These are phyloP conservation scores for Beauveria medogensis DNA, from an alignment of 2,329 filamentous ascomycete species.

Conservation along the genomic window DNA sequence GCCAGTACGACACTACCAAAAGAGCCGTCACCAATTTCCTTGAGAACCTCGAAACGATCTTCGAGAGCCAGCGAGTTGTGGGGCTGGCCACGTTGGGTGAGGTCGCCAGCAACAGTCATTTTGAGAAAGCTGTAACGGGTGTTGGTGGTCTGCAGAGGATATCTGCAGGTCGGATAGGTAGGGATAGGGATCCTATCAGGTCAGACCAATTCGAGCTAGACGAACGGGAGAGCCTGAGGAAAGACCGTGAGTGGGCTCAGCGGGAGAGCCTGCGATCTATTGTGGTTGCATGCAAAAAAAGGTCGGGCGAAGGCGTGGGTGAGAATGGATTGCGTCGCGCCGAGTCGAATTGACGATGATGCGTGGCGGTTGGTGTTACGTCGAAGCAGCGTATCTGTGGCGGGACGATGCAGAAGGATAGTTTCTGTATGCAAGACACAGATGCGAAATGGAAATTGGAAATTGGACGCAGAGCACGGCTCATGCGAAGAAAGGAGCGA, in stretches of 20 bases:
- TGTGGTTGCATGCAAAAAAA: constrained; percentile 9
- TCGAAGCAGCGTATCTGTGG: constrained; percentile 2
- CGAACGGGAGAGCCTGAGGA: constrained; percentile 8
- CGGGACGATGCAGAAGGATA: constrained; percentile 3
- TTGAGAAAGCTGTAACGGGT: constrained; percentile 23
- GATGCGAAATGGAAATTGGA: constrained; percentile 18
- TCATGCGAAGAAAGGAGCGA: constrained; percentile 27
- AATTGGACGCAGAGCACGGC: constrained; percentile 16
- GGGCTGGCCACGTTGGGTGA: constrained; percentile 59
- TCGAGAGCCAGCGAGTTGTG: constrained; percentile 62
- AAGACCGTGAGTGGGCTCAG: constrained; percentile 6
- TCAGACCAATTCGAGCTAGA: constrained; percentile 2
- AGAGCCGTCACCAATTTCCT: constrained; percentile 97
- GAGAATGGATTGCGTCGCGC: constrained; percentile 2
- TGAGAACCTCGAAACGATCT: constrained; percentile 92
- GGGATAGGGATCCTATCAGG: constrained; percentile 7
- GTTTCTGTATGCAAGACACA: constrained; percentile 10
- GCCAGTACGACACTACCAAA: constrained; percentile 94
- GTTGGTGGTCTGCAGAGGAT: neutral
- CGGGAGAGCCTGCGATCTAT: constrained; percentile 7
- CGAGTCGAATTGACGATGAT: neutral
- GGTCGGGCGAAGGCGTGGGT: neutral
- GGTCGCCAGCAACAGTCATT: constrained; percentile 73
- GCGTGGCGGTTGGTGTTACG: neutral
- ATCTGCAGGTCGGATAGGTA: constrained; percentile 1